Conservation (phyloP, 2,329 filamentous ascomycete species). For the Escovopsis sp. region DNA sequence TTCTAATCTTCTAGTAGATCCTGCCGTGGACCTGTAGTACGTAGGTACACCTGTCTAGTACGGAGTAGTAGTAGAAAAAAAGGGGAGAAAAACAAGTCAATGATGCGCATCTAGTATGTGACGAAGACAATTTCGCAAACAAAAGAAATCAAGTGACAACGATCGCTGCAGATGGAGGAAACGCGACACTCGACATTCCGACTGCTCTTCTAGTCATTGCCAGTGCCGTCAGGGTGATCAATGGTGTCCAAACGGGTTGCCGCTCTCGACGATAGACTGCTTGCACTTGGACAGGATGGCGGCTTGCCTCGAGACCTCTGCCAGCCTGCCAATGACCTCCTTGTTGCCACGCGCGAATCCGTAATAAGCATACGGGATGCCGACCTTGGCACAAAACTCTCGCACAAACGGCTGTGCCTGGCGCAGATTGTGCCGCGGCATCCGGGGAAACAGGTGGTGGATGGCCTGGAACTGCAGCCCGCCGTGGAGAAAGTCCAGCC, state of each 20-base stretch:
- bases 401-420: constrained; percentile 29
- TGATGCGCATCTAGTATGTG: too few species aligned
- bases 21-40: too few species aligned
- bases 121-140: too few species aligned
- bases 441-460: constrained; percentile 54
- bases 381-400: constrained; percentile 6
- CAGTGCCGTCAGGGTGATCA: background rate
- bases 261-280: background rate
- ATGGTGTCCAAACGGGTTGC: background rate
- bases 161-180: too few species aligned
- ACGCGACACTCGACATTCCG: too few species aligned
- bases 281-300: constrained; percentile 6
- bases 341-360: constrained; percentile 5
- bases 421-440: constrained; percentile 54
- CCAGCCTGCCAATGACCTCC: constrained; percentile 6
- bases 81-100: too few species aligned
- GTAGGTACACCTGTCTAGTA: too few species aligned
- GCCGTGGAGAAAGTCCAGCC: constrained; percentile 59
- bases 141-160: too few species aligned
- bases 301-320: constrained; percentile 6
- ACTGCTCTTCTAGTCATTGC: too few species aligned
- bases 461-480: constrained; percentile 60
- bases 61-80: too few species aligned
- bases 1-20: too few species aligned
- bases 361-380: constrained; percentile 6